Conservation (phyloP, 345 rosid genomes). For the Linum trigynum region DNA sequence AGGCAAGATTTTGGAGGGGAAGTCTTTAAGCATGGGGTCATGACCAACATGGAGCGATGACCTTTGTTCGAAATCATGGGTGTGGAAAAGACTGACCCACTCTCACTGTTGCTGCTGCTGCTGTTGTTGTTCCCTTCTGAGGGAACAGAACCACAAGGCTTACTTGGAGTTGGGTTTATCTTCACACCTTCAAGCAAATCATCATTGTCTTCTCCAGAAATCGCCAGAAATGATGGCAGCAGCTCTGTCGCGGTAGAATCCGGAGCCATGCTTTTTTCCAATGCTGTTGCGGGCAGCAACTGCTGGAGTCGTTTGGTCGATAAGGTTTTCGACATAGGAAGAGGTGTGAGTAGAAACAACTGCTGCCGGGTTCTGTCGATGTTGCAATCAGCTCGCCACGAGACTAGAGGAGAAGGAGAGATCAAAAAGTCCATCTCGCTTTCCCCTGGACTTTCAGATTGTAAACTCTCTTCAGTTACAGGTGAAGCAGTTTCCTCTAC, state of each 20-base stretch:
- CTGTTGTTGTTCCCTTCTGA: conserved; percentile 13
- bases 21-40: conserved; percentile 68
- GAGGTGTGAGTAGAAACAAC: conserved; percentile 74
- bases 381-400: conserved; percentile 64
- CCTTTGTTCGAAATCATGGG: conserved; percentile 27
- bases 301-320: conserved; percentile 33
- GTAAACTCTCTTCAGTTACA: conserved; percentile 23
- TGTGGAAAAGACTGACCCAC: conserved; percentile 31
- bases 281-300: conserved; percentile 23
- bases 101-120: conserved; percentile 12
- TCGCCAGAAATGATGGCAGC: conserved; percentile 22
- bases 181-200: conserved; percentile 25
- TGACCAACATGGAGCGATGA: conserved; percentile 31
- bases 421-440: conserved; percentile 38
- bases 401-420: conserved; percentile 90
- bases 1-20: conserved; percentile 78
- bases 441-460: conserved; percentile 56
- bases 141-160: conserved; percentile 24
- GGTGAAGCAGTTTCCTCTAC: conserved; percentile 18
- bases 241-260: conserved; percentile 19
- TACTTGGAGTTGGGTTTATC: conserved; percentile 23
- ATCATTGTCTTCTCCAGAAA: conserved; percentile 30
- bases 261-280: conserved; percentile 24
- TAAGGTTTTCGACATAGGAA: conserved; percentile 48
- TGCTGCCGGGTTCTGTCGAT: conserved; percentile 54